Percentiles rank a stretch among this genome's conserved stretches.
Conservation (phyloP, 768 basidiomycete genomes). For the Russula vinacea region DNA sequence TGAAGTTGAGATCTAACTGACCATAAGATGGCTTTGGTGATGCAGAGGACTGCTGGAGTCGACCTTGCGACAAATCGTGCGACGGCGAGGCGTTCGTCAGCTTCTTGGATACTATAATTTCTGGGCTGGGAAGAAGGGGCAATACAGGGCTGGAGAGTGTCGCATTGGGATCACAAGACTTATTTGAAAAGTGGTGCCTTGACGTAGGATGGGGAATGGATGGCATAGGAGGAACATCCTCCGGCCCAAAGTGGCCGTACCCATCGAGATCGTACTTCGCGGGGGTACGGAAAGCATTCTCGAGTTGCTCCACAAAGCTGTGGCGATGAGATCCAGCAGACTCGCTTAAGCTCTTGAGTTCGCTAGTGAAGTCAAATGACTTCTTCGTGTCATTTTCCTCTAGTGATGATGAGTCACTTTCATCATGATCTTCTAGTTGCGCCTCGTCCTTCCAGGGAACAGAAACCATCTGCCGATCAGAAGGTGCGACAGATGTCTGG, state of each 20-base stretch:
- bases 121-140: conserved; percentile 27
- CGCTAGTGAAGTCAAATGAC: conserved; percentile 83
- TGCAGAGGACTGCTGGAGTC: conserved; percentile 30
- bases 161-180: background rate
- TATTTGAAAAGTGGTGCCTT: conserved; percentile 28
- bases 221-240: conserved; percentile 50
- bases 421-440: conserved; percentile 43
- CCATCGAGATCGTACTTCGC: conserved; percentile 61
- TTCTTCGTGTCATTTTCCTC: conserved; percentile 71
- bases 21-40: conserved; percentile 55
- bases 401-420: conserved; percentile 38
- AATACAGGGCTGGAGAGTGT: background rate
- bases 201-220: conserved; percentile 40
- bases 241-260: conserved; percentile 39
- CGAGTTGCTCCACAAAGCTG: conserved; percentile 79
- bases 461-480: conserved; percentile 42
- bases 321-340: conserved; percentile 63
- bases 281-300: conserved; percentile 75
- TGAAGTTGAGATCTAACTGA: conserved; percentile 67
- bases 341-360: conserved; percentile 65
- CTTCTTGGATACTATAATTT: conserved; percentile 22
- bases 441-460: conserved; percentile 47
- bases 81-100: background rate
- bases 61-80: conserved; percentile 1
- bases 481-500: conserved; percentile 6